A percentile compares a stretch with the other conserved stretches of the same genome.
These are phyloP conservation scores for Cryptosporidium parvum DNA, from an alignment of 169 alveolate genomes.

Conservation along the genomic window DNA sequence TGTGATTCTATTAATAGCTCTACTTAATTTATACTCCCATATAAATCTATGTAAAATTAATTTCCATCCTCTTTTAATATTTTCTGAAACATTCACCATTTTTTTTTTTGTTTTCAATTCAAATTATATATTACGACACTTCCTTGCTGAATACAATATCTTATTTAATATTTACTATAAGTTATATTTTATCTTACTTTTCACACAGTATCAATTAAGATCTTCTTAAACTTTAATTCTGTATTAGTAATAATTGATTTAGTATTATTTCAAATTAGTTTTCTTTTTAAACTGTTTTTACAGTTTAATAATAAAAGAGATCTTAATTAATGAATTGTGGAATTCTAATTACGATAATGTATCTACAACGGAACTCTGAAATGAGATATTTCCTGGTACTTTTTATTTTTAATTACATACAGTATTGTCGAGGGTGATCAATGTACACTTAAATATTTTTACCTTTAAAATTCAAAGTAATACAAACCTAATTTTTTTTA, in stretches of 20 bases:
- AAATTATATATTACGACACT: neutral
- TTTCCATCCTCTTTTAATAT: conserved; percentile 28
- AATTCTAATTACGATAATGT: neutral
- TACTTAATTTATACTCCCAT: conserved; percentile 57
- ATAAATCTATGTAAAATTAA: conserved; percentile 23
- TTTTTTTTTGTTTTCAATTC: neutral
- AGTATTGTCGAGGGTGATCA: conserved; percentile 50
- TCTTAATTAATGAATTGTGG: neutral
- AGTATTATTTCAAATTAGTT: no score
- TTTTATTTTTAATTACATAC: conserved; percentile 10
- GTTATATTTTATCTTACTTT: no score
- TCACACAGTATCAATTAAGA: neutral
- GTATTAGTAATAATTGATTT: no score
- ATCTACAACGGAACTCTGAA: neutral
- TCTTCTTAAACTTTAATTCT: neutral
- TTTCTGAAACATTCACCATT: conserved; percentile 13
- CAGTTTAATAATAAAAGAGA: neutral
- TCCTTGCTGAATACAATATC: neutral
- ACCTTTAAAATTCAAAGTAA: neutral
- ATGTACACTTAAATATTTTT: conserved; percentile 12
- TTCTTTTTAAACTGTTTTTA: no score
- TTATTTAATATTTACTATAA: neutral
- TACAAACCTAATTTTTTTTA: neutral
- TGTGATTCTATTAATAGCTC: conserved; percentile 39
- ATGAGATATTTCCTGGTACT: conserved; percentile 4